Percentiles rank a stretch among this genome's conserved stretches.
Conservation (phyloP, 1,139 yeast genomes). For the Kazachstania sp. region DNA sequence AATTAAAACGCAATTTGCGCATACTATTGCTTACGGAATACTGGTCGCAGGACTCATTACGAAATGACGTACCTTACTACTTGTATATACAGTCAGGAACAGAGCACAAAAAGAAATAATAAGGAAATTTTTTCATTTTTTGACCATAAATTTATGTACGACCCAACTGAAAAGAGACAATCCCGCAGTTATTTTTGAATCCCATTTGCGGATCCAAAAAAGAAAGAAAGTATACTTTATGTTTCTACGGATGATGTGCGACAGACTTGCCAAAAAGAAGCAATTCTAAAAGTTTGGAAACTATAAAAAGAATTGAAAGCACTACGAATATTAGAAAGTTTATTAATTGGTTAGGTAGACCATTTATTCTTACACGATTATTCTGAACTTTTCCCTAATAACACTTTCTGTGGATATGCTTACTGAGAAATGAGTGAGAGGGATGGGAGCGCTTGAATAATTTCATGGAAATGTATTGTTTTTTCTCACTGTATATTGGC, state of each 20-base stretch:
- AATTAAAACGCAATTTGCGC: neutral
- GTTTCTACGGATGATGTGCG: neutral
- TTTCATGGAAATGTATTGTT: too few species aligned
- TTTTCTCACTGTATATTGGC: too few species aligned
- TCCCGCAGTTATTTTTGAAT: neutral
- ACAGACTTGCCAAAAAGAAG: neutral
- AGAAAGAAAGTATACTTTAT: neutral
- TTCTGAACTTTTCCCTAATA: too few species aligned
- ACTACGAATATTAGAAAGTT: too few species aligned
- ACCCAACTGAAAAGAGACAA: neutral
- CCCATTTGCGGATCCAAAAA: neutral
- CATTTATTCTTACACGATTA: too few species aligned
- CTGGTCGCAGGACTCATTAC: neutral
- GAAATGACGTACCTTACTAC: too few species aligned
- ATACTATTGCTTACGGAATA: neutral
- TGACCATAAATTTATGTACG: neutral
- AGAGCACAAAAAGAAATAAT: neutral
- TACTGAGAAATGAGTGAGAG: too few species aligned
- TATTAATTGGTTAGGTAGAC: too few species aligned
- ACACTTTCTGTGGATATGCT: too few species aligned
- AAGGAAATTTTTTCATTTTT: neutral
- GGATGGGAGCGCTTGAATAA: too few species aligned
- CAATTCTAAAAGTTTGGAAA: neutral
- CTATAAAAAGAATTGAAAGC: too few species aligned
- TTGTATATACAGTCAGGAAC: neutral